Conservation (phyloP, 2,329 filamentous ascomycete species). For the Conoideocrella luteorostrata region DNA sequence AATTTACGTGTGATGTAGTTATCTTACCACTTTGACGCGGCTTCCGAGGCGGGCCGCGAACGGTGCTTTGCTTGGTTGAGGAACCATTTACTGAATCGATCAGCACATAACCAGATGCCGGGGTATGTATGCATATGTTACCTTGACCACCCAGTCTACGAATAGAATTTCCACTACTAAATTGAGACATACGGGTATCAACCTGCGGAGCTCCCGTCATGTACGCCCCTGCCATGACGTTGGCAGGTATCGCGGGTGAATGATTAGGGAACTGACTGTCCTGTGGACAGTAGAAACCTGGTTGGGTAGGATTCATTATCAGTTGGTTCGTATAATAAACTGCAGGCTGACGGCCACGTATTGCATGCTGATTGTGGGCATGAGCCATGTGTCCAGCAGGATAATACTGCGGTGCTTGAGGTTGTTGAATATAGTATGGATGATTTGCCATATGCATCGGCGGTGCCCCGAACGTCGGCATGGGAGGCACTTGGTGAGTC, state of each 20-base stretch:
- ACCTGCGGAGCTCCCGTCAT: slow-evolving; percentile 16
- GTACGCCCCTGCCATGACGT: slow-evolving; percentile 31
- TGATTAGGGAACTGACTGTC: slow-evolving; percentile 30
- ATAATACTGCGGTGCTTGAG: slow-evolving; percentile 40
- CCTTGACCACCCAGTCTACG: slow-evolving; percentile 14
- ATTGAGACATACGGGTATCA: slow-evolving; percentile 8
- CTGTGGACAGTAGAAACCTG: slow-evolving; percentile 39
- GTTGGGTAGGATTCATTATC: slow-evolving; percentile 35
- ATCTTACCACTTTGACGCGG: slow-evolving; percentile 55
- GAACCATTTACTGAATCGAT: slow-evolving; percentile 10
- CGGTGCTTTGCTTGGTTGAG: slow-evolving; percentile 15
- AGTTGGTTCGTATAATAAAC: slow-evolving; percentile 39
- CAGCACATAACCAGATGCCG: neutral
- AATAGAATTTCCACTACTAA: slow-evolving; percentile 5
- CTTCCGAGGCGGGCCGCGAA: slow-evolving; percentile 30
- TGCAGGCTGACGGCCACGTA: slow-evolving; percentile 32
- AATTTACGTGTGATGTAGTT: neutral
- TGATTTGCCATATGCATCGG: slow-evolving; percentile 33
- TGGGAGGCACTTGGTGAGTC: slow-evolving; percentile 31
- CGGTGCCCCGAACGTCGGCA: slow-evolving; percentile 35
- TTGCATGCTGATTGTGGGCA: slow-evolving; percentile 26
- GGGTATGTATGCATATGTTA: slow-evolving; percentile 7
- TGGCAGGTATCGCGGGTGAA: slow-evolving; percentile 23
- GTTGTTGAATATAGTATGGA: slow-evolving; percentile 42
- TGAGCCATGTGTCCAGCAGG: slow-evolving; percentile 31